Base-by-base conservation (phyloP, 768 basidiomycete species). In the Podaxis sp. region DNA sequence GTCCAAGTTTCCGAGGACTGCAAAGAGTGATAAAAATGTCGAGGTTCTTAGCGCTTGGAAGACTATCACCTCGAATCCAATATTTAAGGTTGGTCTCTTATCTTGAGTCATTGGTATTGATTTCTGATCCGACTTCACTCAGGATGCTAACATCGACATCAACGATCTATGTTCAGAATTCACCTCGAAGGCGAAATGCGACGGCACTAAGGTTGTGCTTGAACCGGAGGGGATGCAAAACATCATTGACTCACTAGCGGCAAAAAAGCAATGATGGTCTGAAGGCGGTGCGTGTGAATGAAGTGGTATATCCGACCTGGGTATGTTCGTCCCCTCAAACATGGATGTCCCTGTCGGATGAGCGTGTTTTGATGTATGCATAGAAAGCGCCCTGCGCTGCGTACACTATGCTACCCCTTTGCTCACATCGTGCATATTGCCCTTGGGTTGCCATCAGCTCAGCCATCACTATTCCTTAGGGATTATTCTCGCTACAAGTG, bases 21-120 rank as follows among this genome's bases (percentile, higher is more conserved):
- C 81, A 65, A 82, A 87, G 75, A 90, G 81, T 69, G 88, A 89
- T 52, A 78, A 85, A 63, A 93, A 93, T 65, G 75, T 93, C 12
- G 89, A 92, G 72, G 87, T 93, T 22, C 78, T 91, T 47, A 84
- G 85, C 62, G 92, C 91, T 12, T 94, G 91, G 92, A 76, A 85
- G 66, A 87, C 78, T 67, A 90, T 94, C 67, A 88, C 85, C 22
- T 84, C 84, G 36, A 83, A 88, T 70, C 91, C 90, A 2, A 79
- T 84, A 68, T 93, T 89, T 73, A 90, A 89, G 82, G 90, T 91
- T 76, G 36, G 59, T 63, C 61, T 27, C 61, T 47, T 47, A 24
- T 15, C 29, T 57, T 67, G 6, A 46, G 57, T 53, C 15, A 59
- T 57, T 49, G 37, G 50, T 58, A 51, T 46, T 37, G 22, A 47